phyloP scores from a whole-genome alignment of 352 stramenopile genomes.

The Pythium monospermum region DNA sequence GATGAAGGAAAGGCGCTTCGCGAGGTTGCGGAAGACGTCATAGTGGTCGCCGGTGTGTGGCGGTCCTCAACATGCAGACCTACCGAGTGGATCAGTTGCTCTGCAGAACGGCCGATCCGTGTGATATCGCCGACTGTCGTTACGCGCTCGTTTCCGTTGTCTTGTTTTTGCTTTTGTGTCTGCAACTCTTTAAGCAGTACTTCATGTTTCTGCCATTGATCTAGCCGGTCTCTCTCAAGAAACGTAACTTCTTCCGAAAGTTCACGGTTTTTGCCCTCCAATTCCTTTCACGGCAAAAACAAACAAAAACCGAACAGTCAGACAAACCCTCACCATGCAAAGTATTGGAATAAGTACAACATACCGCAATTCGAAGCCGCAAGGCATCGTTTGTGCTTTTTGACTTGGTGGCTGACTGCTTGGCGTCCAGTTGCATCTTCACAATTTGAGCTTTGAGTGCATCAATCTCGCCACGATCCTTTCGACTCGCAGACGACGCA shows the following conservation, averaged over 20 bases:
- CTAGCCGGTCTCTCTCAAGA: constrained; percentile 63
- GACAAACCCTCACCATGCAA: not conserved
- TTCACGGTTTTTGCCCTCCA: constrained; percentile 74
- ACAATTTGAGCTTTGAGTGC: constrained; percentile 79
- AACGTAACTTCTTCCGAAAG: constrained; percentile 74
- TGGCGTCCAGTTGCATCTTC: constrained; percentile 67
- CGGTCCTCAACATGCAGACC: no score
- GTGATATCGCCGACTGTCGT: constrained; percentile 16
- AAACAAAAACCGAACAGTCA: not conserved
- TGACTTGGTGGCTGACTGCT: constrained; percentile 34
- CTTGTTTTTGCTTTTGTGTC: constrained; percentile 24
- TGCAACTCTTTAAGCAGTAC: constrained; percentile 37
- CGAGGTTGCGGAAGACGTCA: not conserved
- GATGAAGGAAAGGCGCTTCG: not conserved
- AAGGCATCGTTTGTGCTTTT: constrained; percentile 67
- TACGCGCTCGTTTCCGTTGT: not conserved
- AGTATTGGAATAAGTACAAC: not conserved
- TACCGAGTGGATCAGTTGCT: constrained; percentile 13
- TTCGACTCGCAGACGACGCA: constrained; percentile 46
- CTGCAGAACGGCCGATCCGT: constrained; percentile 9
- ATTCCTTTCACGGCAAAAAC: constrained; percentile 37
- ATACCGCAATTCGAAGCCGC: constrained; percentile 57
- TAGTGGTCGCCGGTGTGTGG: no score
- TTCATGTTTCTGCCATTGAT: constrained; percentile 74
- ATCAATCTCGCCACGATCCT: constrained; percentile 66